Percentiles rank a stretch among this genome's conserved stretches.
Evolutionary conservation across 768 basidiomycete genomes (phyloP).

Genomic region (Collybia nuda): DNA sequence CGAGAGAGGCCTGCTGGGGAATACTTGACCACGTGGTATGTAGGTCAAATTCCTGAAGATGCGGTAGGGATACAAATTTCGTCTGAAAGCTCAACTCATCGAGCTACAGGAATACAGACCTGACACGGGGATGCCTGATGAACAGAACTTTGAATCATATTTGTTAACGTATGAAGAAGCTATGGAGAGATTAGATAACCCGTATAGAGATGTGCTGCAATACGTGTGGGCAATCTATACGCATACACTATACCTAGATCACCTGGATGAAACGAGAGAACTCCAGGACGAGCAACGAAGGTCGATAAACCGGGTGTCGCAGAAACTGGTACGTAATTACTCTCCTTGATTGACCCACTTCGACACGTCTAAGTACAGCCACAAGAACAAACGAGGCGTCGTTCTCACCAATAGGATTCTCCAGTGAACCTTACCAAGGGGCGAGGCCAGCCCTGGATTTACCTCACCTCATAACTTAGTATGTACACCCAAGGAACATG

Average conservation of each 20-base stretch:
- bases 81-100: not conserved
- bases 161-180: constrained; percentile 48
- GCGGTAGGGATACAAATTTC: constrained; percentile 38
- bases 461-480: no score
- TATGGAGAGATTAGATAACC: constrained; percentile 21
- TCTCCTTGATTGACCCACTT: no score
- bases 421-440: no score
- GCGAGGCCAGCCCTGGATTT: no score
- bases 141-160: constrained; percentile 44
- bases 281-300: no score
- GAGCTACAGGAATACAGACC: constrained; percentile 38
- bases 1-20: constrained; percentile 9
- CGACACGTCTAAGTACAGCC: no score
- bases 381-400: no score
- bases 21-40: constrained; percentile 19
- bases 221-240: constrained; percentile 40
- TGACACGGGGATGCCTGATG: constrained; percentile 60
- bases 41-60: constrained; percentile 25
- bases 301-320: no score
- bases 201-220: constrained; percentile 30
- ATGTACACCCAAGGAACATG: no score
- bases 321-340: no score
- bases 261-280: not conserved
- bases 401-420: no score
- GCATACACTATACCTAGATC: constrained; percentile 16